Percentiles rank a stretch among this genome's conserved stretches.
Conservation (phyloP, 2,329 filamentous ascomycete species). For the Ilyonectria sp. region DNA sequence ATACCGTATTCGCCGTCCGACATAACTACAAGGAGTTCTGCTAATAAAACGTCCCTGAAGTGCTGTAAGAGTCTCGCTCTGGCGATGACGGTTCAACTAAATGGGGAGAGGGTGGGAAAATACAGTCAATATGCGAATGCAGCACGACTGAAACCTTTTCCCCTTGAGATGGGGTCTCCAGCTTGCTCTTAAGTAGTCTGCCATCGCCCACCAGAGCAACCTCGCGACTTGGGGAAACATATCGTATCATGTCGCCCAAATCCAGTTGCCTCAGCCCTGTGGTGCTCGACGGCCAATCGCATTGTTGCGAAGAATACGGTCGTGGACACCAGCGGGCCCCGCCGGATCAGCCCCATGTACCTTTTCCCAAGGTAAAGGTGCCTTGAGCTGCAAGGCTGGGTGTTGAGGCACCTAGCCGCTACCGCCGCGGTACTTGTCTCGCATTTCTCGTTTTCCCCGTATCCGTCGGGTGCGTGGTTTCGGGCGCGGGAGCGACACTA, state of each 20-base stretch:
- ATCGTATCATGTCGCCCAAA: constrained; percentile 23
- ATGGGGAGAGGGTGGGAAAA: not conserved
- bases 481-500: not conserved
- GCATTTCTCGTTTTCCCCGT: constrained; percentile 36
- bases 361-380: not conserved
- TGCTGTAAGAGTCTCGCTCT: not conserved
- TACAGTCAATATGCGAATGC: not conserved
- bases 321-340: constrained; percentile 5
- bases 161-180: constrained; percentile 5
- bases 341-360: constrained; percentile 28
- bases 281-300: constrained; percentile 38
- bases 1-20: constrained; percentile 52
- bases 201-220: not conserved
- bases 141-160: not conserved
- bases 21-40: constrained; percentile 31
- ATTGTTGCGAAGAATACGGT: constrained; percentile 44
- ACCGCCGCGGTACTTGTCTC: constrained; percentile 13
- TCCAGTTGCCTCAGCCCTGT: constrained; percentile 31
- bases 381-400: not conserved
- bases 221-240: constrained; percentile 5
- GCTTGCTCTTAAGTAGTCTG: constrained; percentile 30
- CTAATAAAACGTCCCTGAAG: not conserved
- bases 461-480: constrained; percentile 33
- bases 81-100: not conserved
- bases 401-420: not conserved